phyloP scores from a whole-genome alignment of 2,329 filamentous ascomycete species.

The Aspergillus sergii region DNA sequence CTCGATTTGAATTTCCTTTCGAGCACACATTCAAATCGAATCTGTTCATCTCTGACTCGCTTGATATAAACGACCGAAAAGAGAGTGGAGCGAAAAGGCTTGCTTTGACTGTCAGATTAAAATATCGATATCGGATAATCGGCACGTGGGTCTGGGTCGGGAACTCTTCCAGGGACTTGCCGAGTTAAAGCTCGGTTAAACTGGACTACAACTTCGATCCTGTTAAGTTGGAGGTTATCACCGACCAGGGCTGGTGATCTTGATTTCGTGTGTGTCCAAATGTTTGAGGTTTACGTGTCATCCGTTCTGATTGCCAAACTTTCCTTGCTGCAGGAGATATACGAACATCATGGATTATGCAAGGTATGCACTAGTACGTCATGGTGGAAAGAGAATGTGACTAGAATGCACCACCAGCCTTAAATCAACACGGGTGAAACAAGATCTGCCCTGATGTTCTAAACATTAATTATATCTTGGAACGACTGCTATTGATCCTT shows the following conservation, averaged over 20 bases:
- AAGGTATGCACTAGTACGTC: background rate
- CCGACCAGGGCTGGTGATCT: background rate
- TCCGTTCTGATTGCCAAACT: background rate
- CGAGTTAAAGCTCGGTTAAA: slow-evolving; percentile 1
- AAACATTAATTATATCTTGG: background rate
- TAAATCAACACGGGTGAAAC: background rate
- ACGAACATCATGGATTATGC: background rate
- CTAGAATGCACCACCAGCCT: background rate
- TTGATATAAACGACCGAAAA: background rate
- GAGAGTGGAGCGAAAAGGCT: background rate
- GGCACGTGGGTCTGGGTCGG: slow-evolving; percentile 2
- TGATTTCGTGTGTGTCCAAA: background rate
- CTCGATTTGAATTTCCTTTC: background rate
- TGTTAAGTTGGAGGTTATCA: background rate
- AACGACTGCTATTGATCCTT: background rate
- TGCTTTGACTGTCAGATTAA: slow-evolving; percentile 1
- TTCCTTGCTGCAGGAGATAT: background rate
- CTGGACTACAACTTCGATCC: background rate
- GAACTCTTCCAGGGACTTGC: slow-evolving; percentile 1
- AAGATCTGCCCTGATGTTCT: background rate
- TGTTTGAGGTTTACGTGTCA: background rate
- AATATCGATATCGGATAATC: background rate
- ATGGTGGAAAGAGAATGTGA: background rate
- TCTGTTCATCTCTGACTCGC: background rate
- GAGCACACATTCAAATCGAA: background rate